A percentile compares a stretch with the other conserved stretches of the same genome.
phyloP scores from a whole-genome alignment of 768 basidiomycete genomes.

The Pleurotus ostreatus region DNA sequence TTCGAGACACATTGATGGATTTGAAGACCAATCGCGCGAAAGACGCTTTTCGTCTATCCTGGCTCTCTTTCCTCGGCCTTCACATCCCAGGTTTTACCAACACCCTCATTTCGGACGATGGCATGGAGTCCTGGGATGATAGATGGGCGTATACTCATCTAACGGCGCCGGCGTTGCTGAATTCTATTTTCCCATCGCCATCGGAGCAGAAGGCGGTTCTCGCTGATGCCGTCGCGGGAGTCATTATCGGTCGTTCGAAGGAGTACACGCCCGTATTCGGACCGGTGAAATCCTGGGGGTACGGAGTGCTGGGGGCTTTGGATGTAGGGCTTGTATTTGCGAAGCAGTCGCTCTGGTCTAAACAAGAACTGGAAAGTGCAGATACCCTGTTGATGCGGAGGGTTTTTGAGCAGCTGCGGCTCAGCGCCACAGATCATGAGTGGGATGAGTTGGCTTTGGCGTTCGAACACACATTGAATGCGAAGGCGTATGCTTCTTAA shows the following conservation, averaged over 20 bases:
- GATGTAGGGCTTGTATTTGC: conserved; percentile 32
- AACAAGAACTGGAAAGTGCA: conserved; percentile 47
- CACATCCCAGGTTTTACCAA: conserved; percentile 63
- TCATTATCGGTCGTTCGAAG: conserved; percentile 61
- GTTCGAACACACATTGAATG: conserved; percentile 58
- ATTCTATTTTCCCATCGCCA: conserved; percentile 48
- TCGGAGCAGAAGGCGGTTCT: conserved; percentile 27
- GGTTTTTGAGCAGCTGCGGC: conserved; percentile 55
- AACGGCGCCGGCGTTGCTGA: conserved; percentile 37
- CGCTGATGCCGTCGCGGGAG: conserved; percentile 63
- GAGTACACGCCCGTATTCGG: conserved; percentile 61
- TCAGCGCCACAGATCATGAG: conserved; percentile 43
- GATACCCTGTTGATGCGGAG: conserved; percentile 48
- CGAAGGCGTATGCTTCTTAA: conserved; percentile 44
- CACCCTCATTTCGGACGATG: conserved; percentile 28
- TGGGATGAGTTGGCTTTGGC: conserved; percentile 68
- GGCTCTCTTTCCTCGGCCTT: conserved; percentile 69
- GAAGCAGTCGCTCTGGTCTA: conserved; percentile 31
- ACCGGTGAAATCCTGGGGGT: conserved; percentile 64
- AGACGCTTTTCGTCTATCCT: conserved; percentile 58
- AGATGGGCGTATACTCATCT: conserved; percentile 58
- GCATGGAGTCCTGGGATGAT: conserved; percentile 51
- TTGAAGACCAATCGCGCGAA: conserved; percentile 42
- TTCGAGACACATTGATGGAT: conserved; percentile 53
- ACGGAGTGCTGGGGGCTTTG: conserved; percentile 48